Evolutionary conservation across 495 filamentous ascomycete species (phyloP).

Genomic region (Aspergillus egyptiacus): DNA sequence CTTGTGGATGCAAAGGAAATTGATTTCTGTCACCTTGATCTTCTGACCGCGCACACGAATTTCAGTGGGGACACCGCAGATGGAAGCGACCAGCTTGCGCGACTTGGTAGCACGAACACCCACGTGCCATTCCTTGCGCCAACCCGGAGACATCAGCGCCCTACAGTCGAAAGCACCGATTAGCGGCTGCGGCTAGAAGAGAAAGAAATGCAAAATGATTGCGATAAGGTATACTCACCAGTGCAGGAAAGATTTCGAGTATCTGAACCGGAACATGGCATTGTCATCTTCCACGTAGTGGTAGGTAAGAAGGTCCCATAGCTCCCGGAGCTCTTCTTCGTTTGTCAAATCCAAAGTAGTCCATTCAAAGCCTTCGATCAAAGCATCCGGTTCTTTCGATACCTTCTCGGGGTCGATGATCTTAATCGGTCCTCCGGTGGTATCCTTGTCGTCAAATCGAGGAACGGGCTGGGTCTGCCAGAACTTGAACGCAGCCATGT

Average conservation of each 20-base stretch:
- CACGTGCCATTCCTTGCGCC: slow-evolving; percentile 91
- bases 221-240: slow-evolving; percentile 53
- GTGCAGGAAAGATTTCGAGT: slow-evolving; percentile 78
- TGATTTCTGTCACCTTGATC: slow-evolving; percentile 82
- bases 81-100: slow-evolving; percentile 84
- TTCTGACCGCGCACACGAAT: slow-evolving; percentile 71
- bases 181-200: too few species aligned
- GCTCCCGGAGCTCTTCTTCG: slow-evolving; percentile 63
- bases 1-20: slow-evolving; percentile 97
- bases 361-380: slow-evolving; percentile 85
- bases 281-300: slow-evolving; percentile 97
- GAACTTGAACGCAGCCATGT: slow-evolving; percentile 96
- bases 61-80: slow-evolving; percentile 80
- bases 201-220: background rate
- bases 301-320: slow-evolving; percentile 79
- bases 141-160: slow-evolving; percentile 92
- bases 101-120: slow-evolving; percentile 77
- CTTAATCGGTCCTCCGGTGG: slow-evolving; percentile 58
- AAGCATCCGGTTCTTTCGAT: slow-evolving; percentile 57
- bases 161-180: slow-evolving; percentile 36
- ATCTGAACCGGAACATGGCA: slow-evolving; percentile 95
- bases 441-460: slow-evolving; percentile 57
- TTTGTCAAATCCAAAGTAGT: slow-evolving; percentile 79
- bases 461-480: slow-evolving; percentile 97
- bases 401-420: slow-evolving; percentile 69